These are phyloP conservation scores for Corymbia calophylla DNA, from an alignment of 441 rosid species.

Conservation along the genomic window DNA sequence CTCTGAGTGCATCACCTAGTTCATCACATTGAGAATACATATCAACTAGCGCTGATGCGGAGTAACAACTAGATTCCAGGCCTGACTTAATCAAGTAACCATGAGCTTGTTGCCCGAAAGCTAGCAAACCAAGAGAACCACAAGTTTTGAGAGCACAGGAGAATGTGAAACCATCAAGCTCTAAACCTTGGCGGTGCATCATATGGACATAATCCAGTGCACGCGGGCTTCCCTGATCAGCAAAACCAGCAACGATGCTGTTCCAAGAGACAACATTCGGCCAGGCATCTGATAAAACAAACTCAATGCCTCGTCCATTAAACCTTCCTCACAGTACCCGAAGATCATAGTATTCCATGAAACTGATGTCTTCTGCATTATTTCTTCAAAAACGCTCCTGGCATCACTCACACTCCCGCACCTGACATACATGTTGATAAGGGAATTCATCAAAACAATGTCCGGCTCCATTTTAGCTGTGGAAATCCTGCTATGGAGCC, in stretches of 20 bases:
- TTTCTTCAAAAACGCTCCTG: slow-evolving; percentile 25
- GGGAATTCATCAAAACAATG: slow-evolving; percentile 50
- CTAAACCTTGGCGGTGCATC: slow-evolving; percentile 53
- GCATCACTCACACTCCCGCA: slow-evolving; percentile 48
- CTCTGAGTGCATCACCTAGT: slow-evolving; percentile 25
- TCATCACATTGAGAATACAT: slow-evolving; percentile 53
- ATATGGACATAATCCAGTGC: slow-evolving; percentile 34
- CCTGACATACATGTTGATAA: slow-evolving; percentile 65
- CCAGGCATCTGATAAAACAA: slow-evolving; percentile 37
- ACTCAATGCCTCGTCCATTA: slow-evolving; percentile 37
- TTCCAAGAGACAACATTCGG: slow-evolving; percentile 57
- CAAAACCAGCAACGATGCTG: slow-evolving; percentile 49
- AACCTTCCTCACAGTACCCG: slow-evolving; percentile 48
- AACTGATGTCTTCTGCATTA: slow-evolving; percentile 26
- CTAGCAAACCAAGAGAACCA: slow-evolving; percentile 27
- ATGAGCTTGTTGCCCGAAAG: slow-evolving; percentile 48
- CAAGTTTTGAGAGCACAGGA: slow-evolving; percentile 57
- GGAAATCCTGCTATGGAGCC: slow-evolving; percentile 31
- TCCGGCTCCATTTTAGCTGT: slow-evolving; percentile 29
- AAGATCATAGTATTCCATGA: slow-evolving; percentile 63
- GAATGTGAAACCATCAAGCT: slow-evolving; percentile 52
- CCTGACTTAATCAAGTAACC: slow-evolving; percentile 48
- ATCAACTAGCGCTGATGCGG: slow-evolving; percentile 51
- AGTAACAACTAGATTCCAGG: slow-evolving; percentile 34
- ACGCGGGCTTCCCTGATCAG: slow-evolving; percentile 29